Percentiles rank a stretch among this genome's conserved stretches.
Conservation (phyloP, 345 rosid genomes). For the Brassica cretica region DNA sequence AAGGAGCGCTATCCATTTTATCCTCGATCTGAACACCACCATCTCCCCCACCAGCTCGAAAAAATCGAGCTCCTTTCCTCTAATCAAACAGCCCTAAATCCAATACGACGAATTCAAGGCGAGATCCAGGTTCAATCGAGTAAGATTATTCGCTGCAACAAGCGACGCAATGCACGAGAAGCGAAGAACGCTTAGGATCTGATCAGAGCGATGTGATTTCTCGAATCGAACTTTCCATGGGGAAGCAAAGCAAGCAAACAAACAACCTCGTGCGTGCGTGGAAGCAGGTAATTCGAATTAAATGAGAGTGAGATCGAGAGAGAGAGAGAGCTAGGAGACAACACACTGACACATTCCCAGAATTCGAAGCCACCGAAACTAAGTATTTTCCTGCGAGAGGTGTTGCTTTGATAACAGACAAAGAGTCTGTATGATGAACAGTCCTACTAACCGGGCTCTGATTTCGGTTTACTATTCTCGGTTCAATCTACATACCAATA, state of each 20-base stretch:
- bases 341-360: conserved; percentile 41
- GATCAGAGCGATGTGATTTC: conserved; percentile 8
- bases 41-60: conserved; percentile 33
- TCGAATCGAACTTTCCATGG: conserved; percentile 30
- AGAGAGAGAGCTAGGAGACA: conserved; percentile 13
- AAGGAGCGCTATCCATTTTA: conserved; percentile 82
- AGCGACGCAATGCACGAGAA: conserved; percentile 14
- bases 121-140: conserved; percentile 30
- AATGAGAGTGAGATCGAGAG: conserved; percentile 38
- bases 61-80: conserved; percentile 31
- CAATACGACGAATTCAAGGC: conserved; percentile 18
- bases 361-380: neutral
- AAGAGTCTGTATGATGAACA: neutral
- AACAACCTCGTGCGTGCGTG: neutral
- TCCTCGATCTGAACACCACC: conserved; percentile 84
- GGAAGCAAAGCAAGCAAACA: conserved; percentile 28
- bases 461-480: conserved; percentile 18
- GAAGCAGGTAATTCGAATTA: conserved; percentile 20
- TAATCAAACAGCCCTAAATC: conserved; percentile 15
- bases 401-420: conserved; percentile 36
- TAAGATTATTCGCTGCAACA: neutral
- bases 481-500: neutral
- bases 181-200: conserved; percentile 19
- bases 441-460: conserved; percentile 22
- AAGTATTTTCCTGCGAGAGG: conserved; percentile 1